These are phyloP conservation scores for Capsicum baccatum DNA, from an alignment of 257 asterid species.

Conservation along the genomic window DNA sequence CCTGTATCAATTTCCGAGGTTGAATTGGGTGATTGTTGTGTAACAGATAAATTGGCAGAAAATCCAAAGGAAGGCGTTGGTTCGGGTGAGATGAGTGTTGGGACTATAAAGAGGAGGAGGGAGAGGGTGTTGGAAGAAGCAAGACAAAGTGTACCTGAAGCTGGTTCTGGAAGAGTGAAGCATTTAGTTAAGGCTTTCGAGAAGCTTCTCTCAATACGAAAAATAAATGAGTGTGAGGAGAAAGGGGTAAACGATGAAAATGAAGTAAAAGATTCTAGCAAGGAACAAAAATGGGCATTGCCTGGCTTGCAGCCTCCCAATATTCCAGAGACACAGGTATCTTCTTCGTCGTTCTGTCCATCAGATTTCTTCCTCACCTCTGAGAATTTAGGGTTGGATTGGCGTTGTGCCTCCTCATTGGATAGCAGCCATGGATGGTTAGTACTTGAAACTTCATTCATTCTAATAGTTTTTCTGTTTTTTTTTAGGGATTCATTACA, in stretches of 20 bases:
- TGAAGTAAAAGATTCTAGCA: slow-evolving; percentile 44
- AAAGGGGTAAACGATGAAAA: slow-evolving; percentile 39
- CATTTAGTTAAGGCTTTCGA: slow-evolving; percentile 84
- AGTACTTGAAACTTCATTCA: slow-evolving; percentile 20
- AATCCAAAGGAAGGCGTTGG: slow-evolving; percentile 21
- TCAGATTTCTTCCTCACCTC: slow-evolving; percentile 66
- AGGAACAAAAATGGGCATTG: slow-evolving; percentile 57
- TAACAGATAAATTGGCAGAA: slow-evolving; percentile 32
- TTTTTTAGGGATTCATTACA: not conserved
- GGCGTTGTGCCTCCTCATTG: slow-evolving; percentile 47
- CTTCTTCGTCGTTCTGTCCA: slow-evolving; percentile 69
- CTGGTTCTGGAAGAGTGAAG: slow-evolving; percentile 80
- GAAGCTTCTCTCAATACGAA: slow-evolving; percentile 54
- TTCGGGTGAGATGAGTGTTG: slow-evolving; percentile 39
- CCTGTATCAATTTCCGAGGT: slow-evolving; percentile 4
- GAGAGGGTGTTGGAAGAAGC: slow-evolving; percentile 68
- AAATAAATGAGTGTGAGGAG: slow-evolving; percentile 48
- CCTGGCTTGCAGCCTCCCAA: slow-evolving; percentile 57
- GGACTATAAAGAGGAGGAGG: slow-evolving; percentile 58
- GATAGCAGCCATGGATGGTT: slow-evolving; percentile 77
- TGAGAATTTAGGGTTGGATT: slow-evolving; percentile 73
- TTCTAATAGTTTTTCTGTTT: not conserved
- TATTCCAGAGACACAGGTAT: slow-evolving; percentile 48
- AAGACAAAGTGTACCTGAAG: slow-evolving; percentile 52
- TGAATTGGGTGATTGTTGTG: slow-evolving; percentile 27